phyloP scores from a whole-genome alignment of 768 basidiomycete species.

The Leucosporidium yakuticum region DNA sequence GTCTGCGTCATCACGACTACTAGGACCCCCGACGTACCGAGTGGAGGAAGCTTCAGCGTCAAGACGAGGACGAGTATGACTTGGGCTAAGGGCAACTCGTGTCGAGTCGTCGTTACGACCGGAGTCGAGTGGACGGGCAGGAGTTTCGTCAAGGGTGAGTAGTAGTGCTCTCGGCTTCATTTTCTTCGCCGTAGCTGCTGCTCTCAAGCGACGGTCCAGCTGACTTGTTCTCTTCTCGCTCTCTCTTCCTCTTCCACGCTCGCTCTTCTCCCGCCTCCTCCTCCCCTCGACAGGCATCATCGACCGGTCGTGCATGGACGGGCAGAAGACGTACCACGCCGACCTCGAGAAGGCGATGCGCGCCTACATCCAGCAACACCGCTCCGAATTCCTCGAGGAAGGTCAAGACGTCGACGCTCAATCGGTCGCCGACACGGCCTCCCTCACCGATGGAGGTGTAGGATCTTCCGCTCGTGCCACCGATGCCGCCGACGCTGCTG shows the following conservation, averaged over 20 bases:
- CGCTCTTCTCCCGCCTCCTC: background rate
- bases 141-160: slow-evolving; percentile 87
- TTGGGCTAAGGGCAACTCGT: slow-evolving; percentile 77
- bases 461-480: background rate
- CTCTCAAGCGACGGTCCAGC: background rate
- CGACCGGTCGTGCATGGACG: slow-evolving; percentile 82
- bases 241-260: slow-evolving; percentile 9
- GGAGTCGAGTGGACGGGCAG: slow-evolving; percentile 93
- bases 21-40: slow-evolving; percentile 87
- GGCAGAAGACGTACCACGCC: slow-evolving; percentile 77
- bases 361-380: slow-evolving; percentile 79
- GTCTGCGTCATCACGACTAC: slow-evolving; percentile 82
- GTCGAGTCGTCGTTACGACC: slow-evolving; percentile 76
- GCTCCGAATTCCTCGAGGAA: slow-evolving; percentile 79
- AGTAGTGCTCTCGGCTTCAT: no score
- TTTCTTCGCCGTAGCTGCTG: background rate
- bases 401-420: slow-evolving; percentile 46
- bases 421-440: background rate
- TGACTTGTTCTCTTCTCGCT: background rate
- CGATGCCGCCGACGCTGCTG: slow-evolving; percentile 3
- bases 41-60: slow-evolving; percentile 83
- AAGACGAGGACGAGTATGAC: slow-evolving; percentile 91
- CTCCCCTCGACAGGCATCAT: slow-evolving; percentile 66
- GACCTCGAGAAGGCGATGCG: slow-evolving; percentile 82
- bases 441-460: background rate